Percentiles rank a stretch among this genome's conserved stretches.
Conservation (phyloP, 2,329 filamentous ascomycete genomes). For the Sporothrix sp. region DNA sequence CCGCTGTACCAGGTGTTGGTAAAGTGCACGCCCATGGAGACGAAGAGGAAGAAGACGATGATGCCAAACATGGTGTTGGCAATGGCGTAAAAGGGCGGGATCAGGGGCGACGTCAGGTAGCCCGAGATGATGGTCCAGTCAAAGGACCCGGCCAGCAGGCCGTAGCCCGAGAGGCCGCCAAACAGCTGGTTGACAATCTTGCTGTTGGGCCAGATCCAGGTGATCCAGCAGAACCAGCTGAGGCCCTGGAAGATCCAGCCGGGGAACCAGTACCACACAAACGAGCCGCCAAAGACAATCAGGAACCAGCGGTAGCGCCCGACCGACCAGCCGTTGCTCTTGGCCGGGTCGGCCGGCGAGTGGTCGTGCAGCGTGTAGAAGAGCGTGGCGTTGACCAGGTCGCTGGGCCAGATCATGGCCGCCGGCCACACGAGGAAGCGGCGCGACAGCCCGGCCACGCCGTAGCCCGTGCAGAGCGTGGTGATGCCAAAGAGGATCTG, state of each 20-base stretch:
- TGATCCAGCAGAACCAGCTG: constrained; percentile 34
- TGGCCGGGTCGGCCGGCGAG: constrained; percentile 38
- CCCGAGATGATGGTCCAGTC: constrained; percentile 36
- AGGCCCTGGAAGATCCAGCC: constrained; percentile 45
- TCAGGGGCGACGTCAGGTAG: constrained; percentile 39
- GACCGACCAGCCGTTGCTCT: constrained; percentile 51
- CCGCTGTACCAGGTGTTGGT: constrained; percentile 47
- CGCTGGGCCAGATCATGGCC: constrained; percentile 55
- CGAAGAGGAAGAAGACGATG: constrained; percentile 43
- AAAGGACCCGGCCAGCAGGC: constrained; percentile 29
- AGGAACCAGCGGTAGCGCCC: constrained; percentile 56
- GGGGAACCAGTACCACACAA: constrained; percentile 47
- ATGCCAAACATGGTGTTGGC: constrained; percentile 45
- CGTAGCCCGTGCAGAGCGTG: constrained; percentile 54
- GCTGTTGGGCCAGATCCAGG: constrained; percentile 39
- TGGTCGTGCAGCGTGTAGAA: constrained; percentile 58
- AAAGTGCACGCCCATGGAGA: constrained; percentile 52
- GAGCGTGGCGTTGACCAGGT: constrained; percentile 50
- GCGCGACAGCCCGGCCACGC: constrained; percentile 49
- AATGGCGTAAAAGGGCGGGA: constrained; percentile 46
- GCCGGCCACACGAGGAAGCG: constrained; percentile 52
- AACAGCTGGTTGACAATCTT: constrained; percentile 37
- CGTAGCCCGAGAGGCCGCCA: constrained; percentile 33
- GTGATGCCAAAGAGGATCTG: constrained; percentile 51
- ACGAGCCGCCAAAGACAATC: constrained; percentile 42